Base-by-base conservation (phyloP, 2,329 filamentous ascomycete genomes). In the Paecilomyces fulvus region DNA sequence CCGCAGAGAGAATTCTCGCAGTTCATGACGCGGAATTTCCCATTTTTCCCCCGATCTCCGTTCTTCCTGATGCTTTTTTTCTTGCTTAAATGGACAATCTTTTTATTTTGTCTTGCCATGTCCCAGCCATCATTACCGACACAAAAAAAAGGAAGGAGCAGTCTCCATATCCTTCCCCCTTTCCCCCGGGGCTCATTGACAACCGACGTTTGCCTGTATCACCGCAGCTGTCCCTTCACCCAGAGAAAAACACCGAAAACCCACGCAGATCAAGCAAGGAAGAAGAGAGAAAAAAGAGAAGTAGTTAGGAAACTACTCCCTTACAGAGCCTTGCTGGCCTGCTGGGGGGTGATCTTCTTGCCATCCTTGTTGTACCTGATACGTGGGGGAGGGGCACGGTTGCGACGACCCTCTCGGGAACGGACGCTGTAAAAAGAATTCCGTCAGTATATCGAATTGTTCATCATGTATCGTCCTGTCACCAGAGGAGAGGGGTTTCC, bases 341-440 rank as follows among this genome's bases (percentile, higher is more conserved):
- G 86, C 75, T 88, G 88, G 67, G 92, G 91, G 78, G 87, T 88
- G 77, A 99, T 87, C 89, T 99, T 99, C 91, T 99, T 99, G 84
- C 92, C 92, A 76, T 99, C 94, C 88, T 97, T 96, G 89, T 99
- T 99, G 90, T 95, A 99, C 74, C 94, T 85, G 73, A 99, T 92
- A 77, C 94, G 87, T 75, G 94, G 94, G 70, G 94, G 94, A 73
- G 94, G 95, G 73, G 92, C 92, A 79, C 94, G 90, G 90, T 99
- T 99, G 81, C 94, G 94, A 79, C 94, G 92, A 73, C 95, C 94
- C 75, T 89, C 92, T 70, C 89, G 86, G 68, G 94, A 99, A 74
- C 94, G 94, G 78, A 99, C 94, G 87, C 94, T 97, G 72, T 67
- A 63, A 55, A 17, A 33, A 20, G 9, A 5, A 20, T 59, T 28